Percentiles rank a stretch among this genome's conserved stretches.
phyloP scores from a whole-genome alignment of 768 basidiomycete genomes.

The Psilocybe tampanensis region DNA sequence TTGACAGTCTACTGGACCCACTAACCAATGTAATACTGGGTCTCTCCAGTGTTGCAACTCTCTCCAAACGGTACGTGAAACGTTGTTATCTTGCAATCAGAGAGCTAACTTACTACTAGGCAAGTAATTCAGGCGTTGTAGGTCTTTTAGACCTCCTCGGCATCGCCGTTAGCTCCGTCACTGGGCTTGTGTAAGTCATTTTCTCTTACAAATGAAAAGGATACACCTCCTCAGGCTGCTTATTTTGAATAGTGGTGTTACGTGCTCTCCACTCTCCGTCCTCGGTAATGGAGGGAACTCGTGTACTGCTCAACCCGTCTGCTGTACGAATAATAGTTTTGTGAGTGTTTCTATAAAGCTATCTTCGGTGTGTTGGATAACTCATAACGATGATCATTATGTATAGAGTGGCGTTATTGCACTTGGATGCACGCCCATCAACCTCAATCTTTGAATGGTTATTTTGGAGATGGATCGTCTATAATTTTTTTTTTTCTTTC shows the following conservation, averaged over 20 bases:
- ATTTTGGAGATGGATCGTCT: too few species aligned
- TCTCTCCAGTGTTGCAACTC: constrained; percentile 28
- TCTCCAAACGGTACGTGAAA: neutral
- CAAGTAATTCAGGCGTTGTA: constrained; percentile 17
- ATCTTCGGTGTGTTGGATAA: too few species aligned
- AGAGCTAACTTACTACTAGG: too few species aligned
- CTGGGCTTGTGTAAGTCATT: constrained; percentile 21
- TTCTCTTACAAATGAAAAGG: neutral
- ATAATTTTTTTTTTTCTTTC: too few species aligned
- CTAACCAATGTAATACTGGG: constrained; percentile 34
- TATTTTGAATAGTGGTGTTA: constrained; percentile 25
- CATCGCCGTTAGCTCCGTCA: constrained; percentile 26
- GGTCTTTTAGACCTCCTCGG: constrained; percentile 32
- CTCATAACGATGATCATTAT: too few species aligned
- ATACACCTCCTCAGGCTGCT: too few species aligned
- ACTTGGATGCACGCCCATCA: constrained; percentile 40
- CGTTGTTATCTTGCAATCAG: neutral
- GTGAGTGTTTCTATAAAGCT: constrained; percentile 29
- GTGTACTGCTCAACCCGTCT: constrained; percentile 35
- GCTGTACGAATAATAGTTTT: constrained; percentile 39
- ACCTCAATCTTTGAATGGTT: constrained; percentile 29
- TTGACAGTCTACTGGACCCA: constrained; percentile 17
- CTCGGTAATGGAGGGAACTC: constrained; percentile 28
- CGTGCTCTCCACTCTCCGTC: constrained; percentile 32
- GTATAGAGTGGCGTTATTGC: constrained; percentile 37